These are phyloP conservation scores for Hymenoscyphus albidus DNA, from an alignment of 2,329 filamentous ascomycete species.

Conservation along the genomic window DNA sequence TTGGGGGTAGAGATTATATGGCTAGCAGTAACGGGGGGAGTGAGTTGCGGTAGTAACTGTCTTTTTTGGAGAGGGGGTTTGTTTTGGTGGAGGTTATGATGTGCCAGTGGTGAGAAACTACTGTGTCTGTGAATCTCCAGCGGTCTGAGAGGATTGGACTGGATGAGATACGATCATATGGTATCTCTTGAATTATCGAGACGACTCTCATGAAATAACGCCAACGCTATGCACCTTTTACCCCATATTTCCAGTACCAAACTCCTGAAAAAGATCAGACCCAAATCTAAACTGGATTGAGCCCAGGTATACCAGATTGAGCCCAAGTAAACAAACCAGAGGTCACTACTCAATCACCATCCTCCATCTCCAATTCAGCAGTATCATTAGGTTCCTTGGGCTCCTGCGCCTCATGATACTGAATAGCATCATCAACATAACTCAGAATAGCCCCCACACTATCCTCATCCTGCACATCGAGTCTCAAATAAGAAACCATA, in stretches of 20 bases:
- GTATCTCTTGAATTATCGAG: background rate
- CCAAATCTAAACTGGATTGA: too few relatives aligned
- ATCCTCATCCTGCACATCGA: conserved; percentile 88
- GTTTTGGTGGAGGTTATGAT: conserved; percentile 9
- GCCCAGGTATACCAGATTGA: background rate
- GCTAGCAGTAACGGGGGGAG: background rate
- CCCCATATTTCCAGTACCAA: background rate
- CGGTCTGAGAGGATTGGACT: background rate
- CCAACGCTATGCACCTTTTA: conserved; percentile 27
- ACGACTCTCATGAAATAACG: conserved; percentile 18
- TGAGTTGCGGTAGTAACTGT: background rate
- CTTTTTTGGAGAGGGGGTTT: background rate
- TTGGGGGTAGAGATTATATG: conserved; percentile 18
- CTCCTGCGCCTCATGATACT: conserved; percentile 90
- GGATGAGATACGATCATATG: background rate
- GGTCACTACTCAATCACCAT: conserved; percentile 24
- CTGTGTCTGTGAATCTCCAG: background rate
- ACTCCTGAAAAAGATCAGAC: background rate
- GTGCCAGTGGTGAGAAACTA: background rate
- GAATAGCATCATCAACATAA: conserved; percentile 91
- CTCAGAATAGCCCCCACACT: conserved; percentile 81
- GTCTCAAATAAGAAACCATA: conserved; percentile 91
- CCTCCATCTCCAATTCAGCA: conserved; percentile 46
- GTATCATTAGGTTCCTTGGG: conserved; percentile 74
- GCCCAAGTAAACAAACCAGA: background rate